A percentile compares a stretch with the other conserved stretches of the same genome.
Evolutionary conservation across 768 basidiomycete species (phyloP).

Genomic region (Leccinum incarnatum): DNA sequence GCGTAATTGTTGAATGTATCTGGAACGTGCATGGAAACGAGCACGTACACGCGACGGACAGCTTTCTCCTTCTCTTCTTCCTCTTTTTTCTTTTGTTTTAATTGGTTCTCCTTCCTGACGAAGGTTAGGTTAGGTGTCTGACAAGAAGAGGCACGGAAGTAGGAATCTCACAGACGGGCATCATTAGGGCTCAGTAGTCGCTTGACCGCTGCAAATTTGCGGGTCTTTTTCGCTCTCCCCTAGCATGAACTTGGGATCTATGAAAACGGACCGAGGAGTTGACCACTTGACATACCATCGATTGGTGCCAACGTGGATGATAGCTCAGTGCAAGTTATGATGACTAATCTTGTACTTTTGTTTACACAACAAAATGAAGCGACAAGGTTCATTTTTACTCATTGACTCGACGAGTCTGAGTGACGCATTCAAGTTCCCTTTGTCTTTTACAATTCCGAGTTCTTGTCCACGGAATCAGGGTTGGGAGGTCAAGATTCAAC

Average conservation of each 20-base stretch:
- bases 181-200: slow-evolving; percentile 93
- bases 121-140: slow-evolving; percentile 3
- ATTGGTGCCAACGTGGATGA: neutral
- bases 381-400: too few species aligned
- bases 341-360: neutral
- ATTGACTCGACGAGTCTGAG: neutral
- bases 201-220: slow-evolving; percentile 94
- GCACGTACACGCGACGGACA: slow-evolving; percentile 72
- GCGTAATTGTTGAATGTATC: neutral
- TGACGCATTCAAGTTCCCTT: too few species aligned
- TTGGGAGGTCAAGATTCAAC: neutral
- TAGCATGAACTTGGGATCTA: slow-evolving; percentile 27
- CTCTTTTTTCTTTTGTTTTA: slow-evolving; percentile 85
- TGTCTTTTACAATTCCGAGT: neutral
- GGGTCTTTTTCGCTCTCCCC: slow-evolving; percentile 90
- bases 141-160: neutral
- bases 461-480: neutral
- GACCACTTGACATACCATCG: slow-evolving; percentile 18
- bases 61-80: slow-evolving; percentile 77
- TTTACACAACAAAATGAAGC: neutral
- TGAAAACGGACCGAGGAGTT: neutral
- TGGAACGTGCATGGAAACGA: neutral
- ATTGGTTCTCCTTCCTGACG: slow-evolving; percentile 86
- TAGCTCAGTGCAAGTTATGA: neutral
- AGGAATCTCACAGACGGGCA: slow-evolving; percentile 73